Evolutionary conservation across 1,139 yeast species (phyloP).

Genomic region (Saccharomycopsis crataegensis): DNA sequence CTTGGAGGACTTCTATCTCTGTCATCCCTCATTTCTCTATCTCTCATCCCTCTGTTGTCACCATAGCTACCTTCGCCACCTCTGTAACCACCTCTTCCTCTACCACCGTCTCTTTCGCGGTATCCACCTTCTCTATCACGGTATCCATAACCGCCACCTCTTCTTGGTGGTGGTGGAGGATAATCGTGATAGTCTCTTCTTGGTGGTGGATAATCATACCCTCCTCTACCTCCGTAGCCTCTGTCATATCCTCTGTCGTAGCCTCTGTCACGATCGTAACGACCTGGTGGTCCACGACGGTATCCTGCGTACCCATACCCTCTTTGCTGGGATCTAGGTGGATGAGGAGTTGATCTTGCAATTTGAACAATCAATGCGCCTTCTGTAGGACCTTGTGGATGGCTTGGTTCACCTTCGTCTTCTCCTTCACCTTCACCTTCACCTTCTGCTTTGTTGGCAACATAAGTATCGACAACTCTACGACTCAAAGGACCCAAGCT

Average conservation of each 20-base stretch:
- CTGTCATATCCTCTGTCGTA: slow-evolving; percentile 26
- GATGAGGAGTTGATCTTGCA: slow-evolving; percentile 50
- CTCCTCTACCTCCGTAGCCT: slow-evolving; percentile 22
- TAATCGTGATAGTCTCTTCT: slow-evolving; percentile 22
- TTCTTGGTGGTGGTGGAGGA: slow-evolving; percentile 17
- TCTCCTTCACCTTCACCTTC: too few species aligned
- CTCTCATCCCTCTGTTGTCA: background rate
- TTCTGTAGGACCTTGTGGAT: slow-evolving; percentile 2
- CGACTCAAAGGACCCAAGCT: background rate
- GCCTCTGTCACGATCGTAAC: slow-evolving; percentile 22
- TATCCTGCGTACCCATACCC: slow-evolving; percentile 23
- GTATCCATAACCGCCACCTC: slow-evolving; percentile 8
- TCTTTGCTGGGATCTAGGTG: slow-evolving; percentile 23
- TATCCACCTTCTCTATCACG: background rate
- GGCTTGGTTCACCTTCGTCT: slow-evolving; percentile 3
- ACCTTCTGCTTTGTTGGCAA: slow-evolving; percentile 1
- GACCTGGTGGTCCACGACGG: slow-evolving; percentile 23
- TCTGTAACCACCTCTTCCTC: background rate
- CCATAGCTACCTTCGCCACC: background rate
- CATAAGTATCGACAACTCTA: background rate
- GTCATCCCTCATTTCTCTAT: background rate
- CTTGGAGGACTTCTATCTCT: background rate
- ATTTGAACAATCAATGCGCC: slow-evolving; percentile 44
- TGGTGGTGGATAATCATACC: slow-evolving; percentile 8
- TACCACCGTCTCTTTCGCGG: background rate